Evolutionary conservation across 1,284 basidiomycete species (phyloP), one percentile per base, ranked within the genome.

Genomic region (Ustilago sp.): DNA sequence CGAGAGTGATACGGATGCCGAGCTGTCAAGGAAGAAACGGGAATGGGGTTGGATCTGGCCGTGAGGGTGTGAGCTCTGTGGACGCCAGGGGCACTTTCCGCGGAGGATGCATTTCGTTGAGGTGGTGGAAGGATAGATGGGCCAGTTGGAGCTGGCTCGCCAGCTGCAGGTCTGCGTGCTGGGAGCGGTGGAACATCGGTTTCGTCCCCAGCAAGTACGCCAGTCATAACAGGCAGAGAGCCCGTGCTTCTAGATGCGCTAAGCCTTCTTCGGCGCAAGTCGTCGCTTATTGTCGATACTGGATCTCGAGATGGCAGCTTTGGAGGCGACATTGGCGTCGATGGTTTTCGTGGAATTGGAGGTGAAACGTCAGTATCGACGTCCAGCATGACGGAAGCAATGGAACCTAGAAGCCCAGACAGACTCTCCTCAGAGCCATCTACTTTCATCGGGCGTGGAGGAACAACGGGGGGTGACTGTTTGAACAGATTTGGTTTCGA

Each of bases 181-280:
- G 73, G 74, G n/a, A 68, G 36, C 0, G 69, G 66, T 7, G 69
- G 63, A 1, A 34, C 31, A n/a, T 57, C 66, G 6, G 32, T 7
- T 9, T 57, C 66, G 28, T 45, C 59, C 23, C 34, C 52, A 3
- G 61, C 45, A 8, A 64, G 51, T 9, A 57, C 41, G 11, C 31
- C 45, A 23, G 41, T 35, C 13, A 77, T 36, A 5, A 69, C 7
- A 0, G 74, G 74, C 15, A 77, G 50, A 12, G 63, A 31, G 9
- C 74, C 59, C 0, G 70, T 70, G 56, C 74, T 77, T 58, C 50
- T 69, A 7, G 70, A 73, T 8, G 74, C 67, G 50, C 70, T 70
- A 0, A 77, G 55, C 34, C 70, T 65, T 0, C 67, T 59, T 34
- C 70, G 53, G 15, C 38, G 55, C n/a, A 53, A n/a, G 5, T 52